Evolutionary conservation across 2,329 filamentous ascomycete genomes (phyloP).

Genomic region (Magnaporthiopsis incrustans): DNA sequence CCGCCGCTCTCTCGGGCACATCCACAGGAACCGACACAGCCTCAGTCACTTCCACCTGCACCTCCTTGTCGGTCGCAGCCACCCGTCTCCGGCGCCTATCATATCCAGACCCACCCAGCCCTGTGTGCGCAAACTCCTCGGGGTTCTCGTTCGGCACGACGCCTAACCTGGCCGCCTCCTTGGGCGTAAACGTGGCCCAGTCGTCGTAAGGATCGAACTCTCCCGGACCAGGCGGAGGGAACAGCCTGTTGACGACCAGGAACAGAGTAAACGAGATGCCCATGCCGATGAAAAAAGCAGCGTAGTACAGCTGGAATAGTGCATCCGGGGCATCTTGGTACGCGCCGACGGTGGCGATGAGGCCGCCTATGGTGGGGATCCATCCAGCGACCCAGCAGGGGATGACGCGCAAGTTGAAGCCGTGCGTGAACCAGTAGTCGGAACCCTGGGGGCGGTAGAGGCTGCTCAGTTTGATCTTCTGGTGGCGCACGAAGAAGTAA

Average conservation of each 20-base stretch:
- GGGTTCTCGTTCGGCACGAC: slow-evolving; percentile 3
- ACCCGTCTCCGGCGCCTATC: not conserved
- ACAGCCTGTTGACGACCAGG: slow-evolving; percentile 25
- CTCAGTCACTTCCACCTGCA: not conserved
- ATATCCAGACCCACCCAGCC: not conserved
- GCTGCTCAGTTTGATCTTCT: slow-evolving; percentile 26
- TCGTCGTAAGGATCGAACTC: slow-evolving; percentile 34
- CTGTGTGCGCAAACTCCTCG: not conserved
- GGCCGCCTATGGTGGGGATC: slow-evolving; percentile 20
- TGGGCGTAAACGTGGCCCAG: slow-evolving; percentile 35
- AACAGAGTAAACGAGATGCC: slow-evolving; percentile 14
- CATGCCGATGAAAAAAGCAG: slow-evolving; percentile 35
- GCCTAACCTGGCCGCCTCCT: slow-evolving; percentile 24
- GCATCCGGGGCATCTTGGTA: slow-evolving; percentile 22
- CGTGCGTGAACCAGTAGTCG: slow-evolving; percentile 34
- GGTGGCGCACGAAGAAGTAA: slow-evolving; percentile 26
- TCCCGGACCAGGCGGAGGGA: slow-evolving; percentile 29
- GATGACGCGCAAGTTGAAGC: slow-evolving; percentile 34
- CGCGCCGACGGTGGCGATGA: slow-evolving; percentile 26
- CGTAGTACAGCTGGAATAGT: slow-evolving; percentile 36
- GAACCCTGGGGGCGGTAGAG: slow-evolving; percentile 26
- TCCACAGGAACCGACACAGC: not conserved
- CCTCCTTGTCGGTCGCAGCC: not conserved
- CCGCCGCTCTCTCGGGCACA: not conserved
- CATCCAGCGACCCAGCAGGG: slow-evolving; percentile 25